Evolutionary conservation across 2,329 filamentous ascomycete species (phyloP).

Genomic region (Penicillium sp.): DNA sequence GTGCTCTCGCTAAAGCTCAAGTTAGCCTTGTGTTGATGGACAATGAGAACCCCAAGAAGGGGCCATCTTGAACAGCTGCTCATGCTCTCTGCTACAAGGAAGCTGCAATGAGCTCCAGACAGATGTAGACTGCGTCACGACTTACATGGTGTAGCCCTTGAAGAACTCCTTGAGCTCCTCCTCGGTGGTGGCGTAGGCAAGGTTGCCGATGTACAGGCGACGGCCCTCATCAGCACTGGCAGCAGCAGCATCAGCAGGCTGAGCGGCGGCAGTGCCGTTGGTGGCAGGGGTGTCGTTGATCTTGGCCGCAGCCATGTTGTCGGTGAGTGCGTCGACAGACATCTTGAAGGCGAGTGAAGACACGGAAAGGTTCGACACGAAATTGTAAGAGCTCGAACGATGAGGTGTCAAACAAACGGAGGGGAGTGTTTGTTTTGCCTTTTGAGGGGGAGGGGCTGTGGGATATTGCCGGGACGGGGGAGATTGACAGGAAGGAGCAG

Average conservation of each 20-base stretch:
- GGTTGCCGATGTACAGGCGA: slow-evolving; percentile 99
- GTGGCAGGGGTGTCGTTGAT: slow-evolving; percentile 55
- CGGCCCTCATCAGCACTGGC: slow-evolving; percentile 98
- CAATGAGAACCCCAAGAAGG: background rate
- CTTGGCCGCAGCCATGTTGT: slow-evolving; percentile 67
- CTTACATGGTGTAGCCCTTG: slow-evolving; percentile 99
- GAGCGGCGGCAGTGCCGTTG: slow-evolving; percentile 65
- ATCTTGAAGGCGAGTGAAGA: slow-evolving; percentile 58
- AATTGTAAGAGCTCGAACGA: slow-evolving; percentile 18
- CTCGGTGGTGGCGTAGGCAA: slow-evolving; percentile 99
- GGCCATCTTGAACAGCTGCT: background rate
- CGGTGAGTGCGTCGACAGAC: slow-evolving; percentile 75
- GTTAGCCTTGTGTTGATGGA: slow-evolving; percentile 31
- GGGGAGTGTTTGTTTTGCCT: slow-evolving; percentile 49
- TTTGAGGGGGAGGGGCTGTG: slow-evolving; percentile 13
- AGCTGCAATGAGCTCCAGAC: background rate
- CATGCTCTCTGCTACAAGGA: background rate
- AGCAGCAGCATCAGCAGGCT: slow-evolving; percentile 82
- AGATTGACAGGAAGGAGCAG: slow-evolving; percentile 55
- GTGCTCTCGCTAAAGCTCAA: slow-evolving; percentile 76
- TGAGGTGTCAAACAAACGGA: slow-evolving; percentile 63
- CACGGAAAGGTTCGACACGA: slow-evolving; percentile 18
- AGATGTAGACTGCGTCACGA: slow-evolving; percentile 33
- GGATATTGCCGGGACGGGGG: slow-evolving; percentile 62
- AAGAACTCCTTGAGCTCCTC: slow-evolving; percentile 99